A percentile compares a stretch with the other conserved stretches of the same genome.
These are phyloP conservation scores for Paramecium primaurelia DNA, from an alignment of 73 alveolate genomes.

Conservation along the genomic window DNA sequence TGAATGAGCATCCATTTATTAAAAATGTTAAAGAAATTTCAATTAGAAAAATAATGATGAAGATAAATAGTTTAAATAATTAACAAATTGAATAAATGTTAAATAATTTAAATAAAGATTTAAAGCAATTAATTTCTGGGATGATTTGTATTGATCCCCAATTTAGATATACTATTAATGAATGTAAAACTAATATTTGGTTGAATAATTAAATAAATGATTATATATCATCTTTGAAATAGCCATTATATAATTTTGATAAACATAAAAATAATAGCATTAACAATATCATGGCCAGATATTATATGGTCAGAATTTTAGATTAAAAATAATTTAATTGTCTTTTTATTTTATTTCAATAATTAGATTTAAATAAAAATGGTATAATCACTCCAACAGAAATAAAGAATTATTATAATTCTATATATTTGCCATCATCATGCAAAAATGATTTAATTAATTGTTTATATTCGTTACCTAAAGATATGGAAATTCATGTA, in stretches of 20 bases:
- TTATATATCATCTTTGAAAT: neutral
- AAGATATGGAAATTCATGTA: neutral
- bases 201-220: neutral
- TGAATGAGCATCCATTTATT: neutral
- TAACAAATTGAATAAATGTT: neutral
- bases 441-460: neutral
- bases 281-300: neutral
- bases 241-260: neutral
- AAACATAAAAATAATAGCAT: neutral
- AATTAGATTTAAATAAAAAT: neutral
- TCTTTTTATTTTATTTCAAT: neutral
- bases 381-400: neutral
- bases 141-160: neutral
- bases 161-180: neutral
- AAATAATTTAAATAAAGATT: neutral
- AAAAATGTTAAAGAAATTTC: neutral
- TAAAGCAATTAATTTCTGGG: neutral
- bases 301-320: neutral
- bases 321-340: neutral
- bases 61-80: neutral
- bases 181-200: neutral
- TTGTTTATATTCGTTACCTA: neutral
- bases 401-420: neutral
- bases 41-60: neutral
- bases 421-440: neutral